Base-by-base conservation (phyloP, 2,329 filamentous ascomycete genomes). In the Trichoderma polysporum region DNA sequence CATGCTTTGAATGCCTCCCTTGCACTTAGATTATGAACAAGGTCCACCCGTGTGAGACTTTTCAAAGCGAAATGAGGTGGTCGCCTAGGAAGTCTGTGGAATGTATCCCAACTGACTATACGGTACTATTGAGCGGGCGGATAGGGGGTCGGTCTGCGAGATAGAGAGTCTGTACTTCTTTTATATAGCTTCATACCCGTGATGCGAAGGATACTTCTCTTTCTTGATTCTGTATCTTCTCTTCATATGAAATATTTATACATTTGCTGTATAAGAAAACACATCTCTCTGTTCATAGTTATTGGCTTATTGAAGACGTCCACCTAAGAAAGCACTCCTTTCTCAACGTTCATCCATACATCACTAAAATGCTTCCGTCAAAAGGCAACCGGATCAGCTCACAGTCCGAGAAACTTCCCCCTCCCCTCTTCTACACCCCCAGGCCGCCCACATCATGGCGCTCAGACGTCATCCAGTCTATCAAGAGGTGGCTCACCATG, bases 401-500 rank as follows among this genome's bases (percentile, higher is more conserved):
- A 17, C 19, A 68, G 13, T 15, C 45, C 15, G 31, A 57, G 13
- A 53, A 37, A 4, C 33, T 64, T 2, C 15, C 52, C 9, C 9
- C 37, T 27, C 27, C 57, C 22, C 41, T 50, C 19, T 68, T 58
- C 45, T 52, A 65, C 37, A 61, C 25, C 31, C 45, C 52, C n/a
- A 50, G 41, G 19, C 60, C 50, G 9, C 2, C 60, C 17, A 19
- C 31, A 19, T 45, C 58, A 17, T 63, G 67, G 58, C 52, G 57
- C 50, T 27, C 56, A n/a, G 50, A 62, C 8, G 31, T 49, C 27
- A 31, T 62, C 1, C 33, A 50, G 12, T 62, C 67, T 31, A 61
- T 68, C 54, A 68, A 64, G 56, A 65, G 54, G 19, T 69, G 67
- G 35, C 66, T 70, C 31, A 67, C 65, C 22, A 66, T 65, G 62